Evolutionary conservation across 176 grass and related monocot genomes (phyloP), one percentile per base, ranked within the genome.

Genomic region (Triticum turgidum): DNA sequence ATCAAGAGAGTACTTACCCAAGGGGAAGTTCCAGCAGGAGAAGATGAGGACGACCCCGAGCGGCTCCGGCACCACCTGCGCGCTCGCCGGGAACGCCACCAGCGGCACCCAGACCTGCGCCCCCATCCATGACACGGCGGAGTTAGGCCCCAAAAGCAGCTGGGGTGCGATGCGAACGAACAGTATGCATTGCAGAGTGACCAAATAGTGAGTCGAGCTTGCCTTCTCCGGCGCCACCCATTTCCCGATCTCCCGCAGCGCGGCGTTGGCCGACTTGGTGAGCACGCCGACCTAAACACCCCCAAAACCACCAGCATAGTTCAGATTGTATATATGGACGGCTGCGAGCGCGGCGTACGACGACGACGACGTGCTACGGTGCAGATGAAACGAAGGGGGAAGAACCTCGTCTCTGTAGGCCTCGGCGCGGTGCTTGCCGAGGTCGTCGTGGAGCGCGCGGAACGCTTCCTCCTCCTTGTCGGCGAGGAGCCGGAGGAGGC

Each of bases 1-100:
- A 18, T 18, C 15, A 54, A 18, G 70, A 42, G 32, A 73, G 24
- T 80, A 1, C 11, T 62, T 78, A 98, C 96, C 94, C 71, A 98
- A 21, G 0, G 96, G 96, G 81, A 96, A 66, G 86, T 98, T 98
- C 96, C 96, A 98, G 38, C 86, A 92, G 9, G 94, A 91, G 90
- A 96, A 92, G 61, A 98, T 33, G 84, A 96, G 96, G 59, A 98
- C 89, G 33, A 94, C 86, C 17, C 96, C 96, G 49, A 98, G 94
- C 42, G 96, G 96, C 89, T 98, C 93, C 27, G 93, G 86, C 67
- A 96, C 79, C 20, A 98, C 66, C 82, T 92, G 90, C 45, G 86
- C 96, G 4, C 42, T 83, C 42, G 93, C 47, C 27, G 96, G 96
- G 87, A 91, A 96, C 18, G 92, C 76, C 25, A 78, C 56, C 42